phyloP scores from a whole-genome alignment of 2,329 filamentous ascomycete genomes.

The Calonectria hawksworthii region DNA sequence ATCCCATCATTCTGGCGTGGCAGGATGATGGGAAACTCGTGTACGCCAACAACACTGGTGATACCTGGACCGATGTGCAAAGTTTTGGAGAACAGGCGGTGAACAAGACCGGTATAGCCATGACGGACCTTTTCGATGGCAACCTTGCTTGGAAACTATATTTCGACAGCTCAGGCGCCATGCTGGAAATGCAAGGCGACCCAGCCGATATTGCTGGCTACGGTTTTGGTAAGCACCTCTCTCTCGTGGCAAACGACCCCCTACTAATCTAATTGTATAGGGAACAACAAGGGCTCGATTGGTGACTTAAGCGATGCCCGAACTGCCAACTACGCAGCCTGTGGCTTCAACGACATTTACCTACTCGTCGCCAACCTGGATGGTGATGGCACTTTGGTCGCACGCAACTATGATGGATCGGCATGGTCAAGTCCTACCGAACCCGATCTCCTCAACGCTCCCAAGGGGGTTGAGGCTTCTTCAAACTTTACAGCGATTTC shows the following conservation, averaged over 20 bases:
- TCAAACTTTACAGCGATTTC: constrained; percentile 1
- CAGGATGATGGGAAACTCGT: neutral
- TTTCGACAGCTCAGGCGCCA: neutral
- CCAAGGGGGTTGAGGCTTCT: neutral
- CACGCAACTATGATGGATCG: neutral
- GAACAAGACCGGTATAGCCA: neutral
- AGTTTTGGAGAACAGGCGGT: neutral
- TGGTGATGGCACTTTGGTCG: neutral
- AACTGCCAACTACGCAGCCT: constrained; percentile 1
- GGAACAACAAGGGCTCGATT: neutral
- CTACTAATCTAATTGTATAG: neutral
- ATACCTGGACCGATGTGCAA: neutral
- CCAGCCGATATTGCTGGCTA: neutral
- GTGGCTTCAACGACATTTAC: neutral
- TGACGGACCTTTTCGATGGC: neutral
- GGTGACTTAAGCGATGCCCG: neutral
- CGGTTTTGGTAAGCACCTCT: neutral
- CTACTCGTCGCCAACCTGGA: constrained; percentile 5
- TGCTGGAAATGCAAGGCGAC: neutral
- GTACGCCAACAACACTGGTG: neutral
- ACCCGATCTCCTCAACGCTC: neutral
- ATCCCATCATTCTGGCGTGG: neutral
- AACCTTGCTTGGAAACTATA: neutral
- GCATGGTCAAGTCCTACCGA: neutral
- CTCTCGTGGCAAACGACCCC: too few species aligned